Conservation (phyloP, 371 early-diverging fungal species). For the Actinomortierella ambigua region DNA sequence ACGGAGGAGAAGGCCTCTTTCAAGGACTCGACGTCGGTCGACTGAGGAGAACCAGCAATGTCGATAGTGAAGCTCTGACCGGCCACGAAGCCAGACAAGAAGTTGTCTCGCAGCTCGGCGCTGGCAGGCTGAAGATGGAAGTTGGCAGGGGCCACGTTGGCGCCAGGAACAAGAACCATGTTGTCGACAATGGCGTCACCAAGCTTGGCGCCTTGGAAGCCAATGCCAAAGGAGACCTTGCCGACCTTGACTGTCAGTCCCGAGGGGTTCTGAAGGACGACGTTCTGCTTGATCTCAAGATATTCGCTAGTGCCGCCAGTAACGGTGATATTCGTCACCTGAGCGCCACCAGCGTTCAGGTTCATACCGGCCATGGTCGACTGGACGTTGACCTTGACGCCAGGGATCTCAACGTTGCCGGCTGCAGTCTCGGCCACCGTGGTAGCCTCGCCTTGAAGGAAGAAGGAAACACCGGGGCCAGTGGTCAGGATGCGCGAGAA, state of each 20-base stretch:
- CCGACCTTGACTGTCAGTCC: slow-evolving; percentile 58
- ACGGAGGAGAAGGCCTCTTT: slow-evolving; percentile 54
- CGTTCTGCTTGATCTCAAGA: slow-evolving; percentile 47
- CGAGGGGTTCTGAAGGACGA: slow-evolving; percentile 59
- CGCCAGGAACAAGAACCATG: slow-evolving; percentile 55
- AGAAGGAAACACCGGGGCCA: slow-evolving; percentile 50
- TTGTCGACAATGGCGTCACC: slow-evolving; percentile 32
- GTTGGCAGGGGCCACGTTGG: slow-evolving; percentile 47
- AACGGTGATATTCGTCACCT: slow-evolving; percentile 50
- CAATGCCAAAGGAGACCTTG: slow-evolving; percentile 52
- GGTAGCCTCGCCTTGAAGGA: slow-evolving; percentile 54
- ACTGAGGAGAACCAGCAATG: slow-evolving; percentile 47
- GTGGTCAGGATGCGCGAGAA: slow-evolving; percentile 56
- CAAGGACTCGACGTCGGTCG: slow-evolving; percentile 52
- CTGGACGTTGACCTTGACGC: slow-evolving; percentile 53
- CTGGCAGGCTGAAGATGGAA: slow-evolving; percentile 42
- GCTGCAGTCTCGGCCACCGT: slow-evolving; percentile 58
- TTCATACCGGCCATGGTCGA: slow-evolving; percentile 56
- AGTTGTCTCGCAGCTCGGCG: slow-evolving; percentile 21
- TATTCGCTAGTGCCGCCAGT: slow-evolving; percentile 52
- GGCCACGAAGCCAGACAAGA: slow-evolving; percentile 36
- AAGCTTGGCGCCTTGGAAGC: slow-evolving; percentile 48
- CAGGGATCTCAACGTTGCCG: slow-evolving; percentile 53
- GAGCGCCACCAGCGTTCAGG: slow-evolving; percentile 48
- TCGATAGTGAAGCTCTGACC: slow-evolving; percentile 49